These are phyloP conservation scores for Rhizopogon roseolus DNA, from an alignment of 768 basidiomycete genomes.

Conservation along the genomic window DNA sequence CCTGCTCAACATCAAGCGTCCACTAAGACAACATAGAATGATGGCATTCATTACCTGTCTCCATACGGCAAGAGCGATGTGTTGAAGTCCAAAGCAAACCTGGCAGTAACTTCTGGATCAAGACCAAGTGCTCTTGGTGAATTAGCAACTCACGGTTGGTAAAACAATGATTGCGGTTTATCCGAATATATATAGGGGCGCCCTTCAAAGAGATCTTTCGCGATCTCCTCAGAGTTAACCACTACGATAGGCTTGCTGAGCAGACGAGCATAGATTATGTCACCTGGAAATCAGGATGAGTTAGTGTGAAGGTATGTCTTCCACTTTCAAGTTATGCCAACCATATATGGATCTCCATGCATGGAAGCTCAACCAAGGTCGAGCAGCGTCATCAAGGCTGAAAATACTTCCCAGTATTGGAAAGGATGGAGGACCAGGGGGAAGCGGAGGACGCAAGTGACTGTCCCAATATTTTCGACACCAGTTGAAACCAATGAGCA, in stretches of 20 bases:
- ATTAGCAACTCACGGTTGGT: not conserved
- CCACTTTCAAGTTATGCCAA: not conserved
- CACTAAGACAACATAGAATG: too few species aligned
- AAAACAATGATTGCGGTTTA: slow-evolving; percentile 12
- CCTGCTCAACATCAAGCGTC: too few species aligned
- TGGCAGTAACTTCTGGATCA: not conserved
- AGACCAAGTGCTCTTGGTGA: not conserved
- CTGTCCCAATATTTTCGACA: too few species aligned
- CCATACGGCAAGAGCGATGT: not conserved
- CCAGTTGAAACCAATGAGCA: too few species aligned
- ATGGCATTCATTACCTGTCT: not conserved
- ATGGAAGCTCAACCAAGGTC: slow-evolving; percentile 13
- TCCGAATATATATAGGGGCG: slow-evolving; percentile 34
- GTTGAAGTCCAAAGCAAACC: not conserved
- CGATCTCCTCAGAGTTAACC: slow-evolving; percentile 27
- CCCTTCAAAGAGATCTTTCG: slow-evolving; percentile 31
- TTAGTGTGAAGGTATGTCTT: not conserved
- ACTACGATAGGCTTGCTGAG: slow-evolving; percentile 25
- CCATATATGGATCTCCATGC: slow-evolving; percentile 12
- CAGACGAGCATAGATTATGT: slow-evolving; percentile 24
- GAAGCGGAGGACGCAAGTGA: not conserved
- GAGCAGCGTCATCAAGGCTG: slow-evolving; percentile 2
- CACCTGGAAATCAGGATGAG: slow-evolving; percentile 11
- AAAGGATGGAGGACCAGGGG: slow-evolving; percentile 13
- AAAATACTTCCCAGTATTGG: slow-evolving; percentile 13